Evolutionary conservation across 306 rosid genomes (phyloP).

Genomic region (Vigna reflexopilosa): DNA sequence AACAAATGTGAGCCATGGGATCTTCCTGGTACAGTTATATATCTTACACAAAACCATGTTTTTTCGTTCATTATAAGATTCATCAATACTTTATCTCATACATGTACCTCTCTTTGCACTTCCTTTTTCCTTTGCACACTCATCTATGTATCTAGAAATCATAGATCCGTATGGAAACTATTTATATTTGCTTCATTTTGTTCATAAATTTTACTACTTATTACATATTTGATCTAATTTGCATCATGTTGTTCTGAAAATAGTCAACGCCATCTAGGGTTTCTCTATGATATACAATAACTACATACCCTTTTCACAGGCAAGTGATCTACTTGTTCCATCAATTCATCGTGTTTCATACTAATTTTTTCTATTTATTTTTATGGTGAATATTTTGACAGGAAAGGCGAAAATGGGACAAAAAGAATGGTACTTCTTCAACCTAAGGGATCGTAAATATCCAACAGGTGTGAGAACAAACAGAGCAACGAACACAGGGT

Average conservation of each 20-base stretch:
- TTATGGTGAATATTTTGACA: background rate
- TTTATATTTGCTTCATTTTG: background rate
- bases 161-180: background rate
- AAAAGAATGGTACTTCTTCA: slow-evolving; percentile 97
- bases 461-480: slow-evolving; percentile 91
- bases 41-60: background rate
- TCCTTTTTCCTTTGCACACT: background rate
- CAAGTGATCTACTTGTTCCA: too few relatives aligned
- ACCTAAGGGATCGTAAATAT: slow-evolving; percentile 77
- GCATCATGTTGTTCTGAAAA: background rate
- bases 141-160: background rate
- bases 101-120: background rate
- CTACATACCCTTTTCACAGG: background rate
- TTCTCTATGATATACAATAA: background rate
- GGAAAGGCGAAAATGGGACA: slow-evolving; percentile 89
- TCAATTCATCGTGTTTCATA: too few relatives aligned
- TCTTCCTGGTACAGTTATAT: slow-evolving; percentile 67
- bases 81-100: background rate
- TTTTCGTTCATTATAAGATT: background rate
- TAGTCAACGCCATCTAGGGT: slow-evolving; percentile 38
- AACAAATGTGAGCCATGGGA: slow-evolving; percentile 99
- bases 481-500: slow-evolving; percentile 89
- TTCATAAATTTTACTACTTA: slow-evolving; percentile 1
- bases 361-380: too few relatives aligned
- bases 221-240: background rate